Conservation (phyloP, 345 rosid genomes). For the Eucalyptus curtisii region DNA sequence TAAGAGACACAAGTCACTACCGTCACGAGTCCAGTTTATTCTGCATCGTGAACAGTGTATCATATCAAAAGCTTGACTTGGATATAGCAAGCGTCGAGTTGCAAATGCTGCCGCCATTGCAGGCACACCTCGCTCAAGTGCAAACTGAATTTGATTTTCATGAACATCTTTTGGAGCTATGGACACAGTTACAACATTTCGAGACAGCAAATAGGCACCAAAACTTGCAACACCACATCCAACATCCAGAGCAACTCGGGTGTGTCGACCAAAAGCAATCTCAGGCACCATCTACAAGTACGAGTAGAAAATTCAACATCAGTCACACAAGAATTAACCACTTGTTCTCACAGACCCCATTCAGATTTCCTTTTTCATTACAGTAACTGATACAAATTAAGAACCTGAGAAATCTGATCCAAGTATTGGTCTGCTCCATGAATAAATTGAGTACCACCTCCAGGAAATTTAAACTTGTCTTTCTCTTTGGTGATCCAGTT, state of each 20-base stretch:
- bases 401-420: slow-evolving; percentile 77
- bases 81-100: slow-evolving; percentile 59
- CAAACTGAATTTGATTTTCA: slow-evolving; percentile 98
- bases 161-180: slow-evolving; percentile 99
- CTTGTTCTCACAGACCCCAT: background rate
- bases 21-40: slow-evolving; percentile 98
- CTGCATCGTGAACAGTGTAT: slow-evolving; percentile 98
- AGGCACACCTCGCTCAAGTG: slow-evolving; percentile 98
- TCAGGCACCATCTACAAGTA: slow-evolving; percentile 68
- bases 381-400: background rate
- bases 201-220: slow-evolving; percentile 83
- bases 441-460: slow-evolving; percentile 97
- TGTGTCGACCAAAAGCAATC: slow-evolving; percentile 62
- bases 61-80: slow-evolving; percentile 96
- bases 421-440: slow-evolving; percentile 91
- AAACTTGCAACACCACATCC: slow-evolving; percentile 99
- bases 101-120: slow-evolving; percentile 97
- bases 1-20: slow-evolving; percentile 23
- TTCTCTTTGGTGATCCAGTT: slow-evolving; percentile 76
- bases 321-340: background rate
- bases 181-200: slow-evolving; percentile 75
- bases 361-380: background rate
- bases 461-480: slow-evolving; percentile 88
- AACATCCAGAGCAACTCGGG: slow-evolving; percentile 69
- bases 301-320: background rate